Evolutionary conservation across 2,329 filamentous ascomycete species (phyloP).

Genomic region (Phaeoacremonium minimum): DNA sequence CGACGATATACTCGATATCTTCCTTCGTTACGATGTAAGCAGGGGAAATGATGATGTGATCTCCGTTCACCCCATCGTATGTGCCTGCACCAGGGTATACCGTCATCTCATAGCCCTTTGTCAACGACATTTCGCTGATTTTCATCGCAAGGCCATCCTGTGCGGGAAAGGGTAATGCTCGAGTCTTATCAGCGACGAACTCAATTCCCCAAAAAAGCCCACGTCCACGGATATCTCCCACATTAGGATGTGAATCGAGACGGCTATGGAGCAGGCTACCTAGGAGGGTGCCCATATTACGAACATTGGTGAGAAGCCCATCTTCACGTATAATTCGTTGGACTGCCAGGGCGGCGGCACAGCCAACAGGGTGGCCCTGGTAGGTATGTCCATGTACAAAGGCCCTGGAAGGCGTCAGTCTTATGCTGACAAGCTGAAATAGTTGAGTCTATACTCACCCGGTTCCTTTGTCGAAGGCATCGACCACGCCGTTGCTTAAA

Average conservation of each 20-base stretch:
- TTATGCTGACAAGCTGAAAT: too few species aligned
- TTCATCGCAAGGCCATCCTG: slow-evolving; percentile 23
- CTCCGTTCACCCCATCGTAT: slow-evolving; percentile 55
- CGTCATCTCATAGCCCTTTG: slow-evolving; percentile 26
- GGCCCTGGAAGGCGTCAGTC: too few species aligned
- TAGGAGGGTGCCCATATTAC: slow-evolving; percentile 23
- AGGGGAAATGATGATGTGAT: slow-evolving; percentile 67
- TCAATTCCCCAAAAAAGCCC: slow-evolving; percentile 41
- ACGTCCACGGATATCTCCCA: slow-evolving; percentile 36
- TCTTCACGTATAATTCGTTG: slow-evolving; percentile 31
- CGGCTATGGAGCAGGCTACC: slow-evolving; percentile 18
- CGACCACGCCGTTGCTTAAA: slow-evolving; percentile 41
- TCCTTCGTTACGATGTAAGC: slow-evolving; percentile 58
- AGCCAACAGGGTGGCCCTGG: slow-evolving; percentile 32
- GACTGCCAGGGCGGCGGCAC: slow-evolving; percentile 34
- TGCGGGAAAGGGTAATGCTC: slow-evolving; percentile 24
- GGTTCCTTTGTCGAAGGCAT: slow-evolving; percentile 35
- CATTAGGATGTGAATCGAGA: slow-evolving; percentile 28
- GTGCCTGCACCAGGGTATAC: slow-evolving; percentile 63
- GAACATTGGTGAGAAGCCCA: slow-evolving; percentile 28
- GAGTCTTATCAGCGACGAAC: slow-evolving; percentile 30
- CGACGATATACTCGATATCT: slow-evolving; percentile 53
- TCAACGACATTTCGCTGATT: slow-evolving; percentile 25
- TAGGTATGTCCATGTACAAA: slow-evolving; percentile 61
- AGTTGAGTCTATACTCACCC: too few species aligned